A percentile compares a stretch with the other conserved stretches of the same genome.
phyloP scores from a whole-genome alignment of 768 basidiomycete genomes.

The Auriculariales sp. region DNA sequence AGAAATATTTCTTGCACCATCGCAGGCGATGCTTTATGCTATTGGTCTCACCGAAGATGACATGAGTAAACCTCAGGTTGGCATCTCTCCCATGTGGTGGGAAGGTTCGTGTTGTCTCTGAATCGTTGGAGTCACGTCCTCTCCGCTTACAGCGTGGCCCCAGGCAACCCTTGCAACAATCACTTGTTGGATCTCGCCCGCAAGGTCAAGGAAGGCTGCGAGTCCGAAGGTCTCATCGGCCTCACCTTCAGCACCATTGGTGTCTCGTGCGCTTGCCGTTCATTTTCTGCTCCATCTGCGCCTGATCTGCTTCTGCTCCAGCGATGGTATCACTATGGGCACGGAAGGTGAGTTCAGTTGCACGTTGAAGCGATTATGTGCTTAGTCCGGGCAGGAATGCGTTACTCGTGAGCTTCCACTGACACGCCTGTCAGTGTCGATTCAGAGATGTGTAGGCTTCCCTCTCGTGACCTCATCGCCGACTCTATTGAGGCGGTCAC shows the following conservation, averaged over 20 bases:
- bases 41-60: conserved; percentile 64
- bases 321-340: conserved; percentile 84
- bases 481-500: conserved; percentile 75
- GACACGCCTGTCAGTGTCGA: background rate
- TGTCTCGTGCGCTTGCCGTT: conserved; percentile 38
- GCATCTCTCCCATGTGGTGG: conserved; percentile 80
- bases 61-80: conserved; percentile 73
- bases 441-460: conserved; percentile 34
- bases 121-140: conserved; percentile 1
- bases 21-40: conserved; percentile 49
- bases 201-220: conserved; percentile 71
- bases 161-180: conserved; percentile 77
- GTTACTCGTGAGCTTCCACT: conserved; percentile 57
- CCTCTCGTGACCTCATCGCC: conserved; percentile 79
- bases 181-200: conserved; percentile 75
- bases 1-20: background rate
- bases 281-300: background rate
- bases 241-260: conserved; percentile 78
- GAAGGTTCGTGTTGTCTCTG: conserved; percentile 33
- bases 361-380: background rate
- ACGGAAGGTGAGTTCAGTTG: conserved; percentile 48
- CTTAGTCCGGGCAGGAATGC: conserved; percentile 42
- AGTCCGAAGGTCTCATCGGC: conserved; percentile 66
- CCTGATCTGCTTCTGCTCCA: conserved; percentile 12
- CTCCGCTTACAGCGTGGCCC: background rate